Percentiles rank a stretch among this genome's conserved stretches.
Conservation (phyloP, 805 yeast species). For the Candida glaebosa region DNA sequence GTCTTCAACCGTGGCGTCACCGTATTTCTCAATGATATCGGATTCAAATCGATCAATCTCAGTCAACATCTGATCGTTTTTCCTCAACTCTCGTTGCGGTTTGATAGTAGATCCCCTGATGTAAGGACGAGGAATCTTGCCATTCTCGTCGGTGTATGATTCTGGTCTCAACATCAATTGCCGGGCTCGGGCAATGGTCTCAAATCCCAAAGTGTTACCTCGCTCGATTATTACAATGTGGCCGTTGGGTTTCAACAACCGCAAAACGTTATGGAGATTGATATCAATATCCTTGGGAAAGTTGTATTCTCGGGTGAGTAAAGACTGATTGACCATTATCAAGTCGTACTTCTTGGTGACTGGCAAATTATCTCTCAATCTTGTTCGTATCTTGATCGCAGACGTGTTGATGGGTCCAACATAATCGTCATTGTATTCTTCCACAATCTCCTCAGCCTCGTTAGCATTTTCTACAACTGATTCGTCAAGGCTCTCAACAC, state of each 20-base stretch:
- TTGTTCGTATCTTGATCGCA: slow-evolving; percentile 51
- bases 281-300: slow-evolving; percentile 76
- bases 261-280: slow-evolving; percentile 55
- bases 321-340: slow-evolving; percentile 78
- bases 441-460: slow-evolving; percentile 4
- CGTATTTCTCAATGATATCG: slow-evolving; percentile 37
- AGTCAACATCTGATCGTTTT: slow-evolving; percentile 33
- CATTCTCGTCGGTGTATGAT: slow-evolving; percentile 47
- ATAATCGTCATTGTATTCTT: slow-evolving; percentile 14
- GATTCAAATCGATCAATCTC: slow-evolving; percentile 32
- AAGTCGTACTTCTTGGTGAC: slow-evolving; percentile 62
- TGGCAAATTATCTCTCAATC: slow-evolving; percentile 53
- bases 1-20: slow-evolving; percentile 41
- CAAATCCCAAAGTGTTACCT: slow-evolving; percentile 89
- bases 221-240: slow-evolving; percentile 77
- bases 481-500: neutral
- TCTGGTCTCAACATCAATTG: slow-evolving; percentile 90
- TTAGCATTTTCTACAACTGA: neutral
- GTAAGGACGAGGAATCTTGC: slow-evolving; percentile 70
- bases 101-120: slow-evolving; percentile 45
- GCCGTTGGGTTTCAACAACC: slow-evolving; percentile 72
- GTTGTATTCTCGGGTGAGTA: slow-evolving; percentile 54
- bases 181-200: slow-evolving; percentile 83
- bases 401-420: slow-evolving; percentile 54
- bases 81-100: slow-evolving; percentile 31